Conservation (phyloP, 139 green algal genomes). For the Volvox africanus region DNA sequence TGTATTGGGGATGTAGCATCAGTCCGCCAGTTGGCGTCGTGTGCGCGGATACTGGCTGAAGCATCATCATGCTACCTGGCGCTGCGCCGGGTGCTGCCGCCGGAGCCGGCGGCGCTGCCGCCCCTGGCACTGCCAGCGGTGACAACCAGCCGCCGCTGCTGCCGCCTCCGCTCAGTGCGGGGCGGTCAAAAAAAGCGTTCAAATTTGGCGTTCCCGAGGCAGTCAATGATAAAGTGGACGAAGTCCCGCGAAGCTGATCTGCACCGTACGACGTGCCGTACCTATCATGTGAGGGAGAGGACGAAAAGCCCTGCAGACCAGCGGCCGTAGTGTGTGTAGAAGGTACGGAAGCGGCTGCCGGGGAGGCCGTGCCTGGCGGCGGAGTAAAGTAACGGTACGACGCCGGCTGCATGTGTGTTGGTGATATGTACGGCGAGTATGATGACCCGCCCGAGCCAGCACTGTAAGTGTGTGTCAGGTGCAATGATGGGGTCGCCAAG, state of each 20-base stretch:
- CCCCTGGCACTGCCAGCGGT: neutral
- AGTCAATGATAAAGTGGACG: neutral
- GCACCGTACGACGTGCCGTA: neutral
- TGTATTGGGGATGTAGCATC: constrained; percentile 13
- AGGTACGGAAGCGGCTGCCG: neutral
- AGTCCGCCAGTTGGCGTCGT: neutral
- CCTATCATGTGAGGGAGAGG: neutral
- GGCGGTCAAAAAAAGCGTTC: neutral
- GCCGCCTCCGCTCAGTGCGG: neutral
- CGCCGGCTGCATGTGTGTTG: neutral
- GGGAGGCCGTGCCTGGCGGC: neutral
- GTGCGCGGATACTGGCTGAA: neutral
- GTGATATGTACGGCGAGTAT: constrained; percentile 5
- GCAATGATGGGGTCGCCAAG: neutral
- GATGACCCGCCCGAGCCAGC: neutral
- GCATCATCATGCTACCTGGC: constrained; percentile 9
- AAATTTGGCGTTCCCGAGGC: neutral
- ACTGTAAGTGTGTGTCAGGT: neutral
- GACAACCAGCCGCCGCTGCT: neutral
- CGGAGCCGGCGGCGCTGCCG: neutral
- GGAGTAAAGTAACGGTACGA: constrained; percentile 27
- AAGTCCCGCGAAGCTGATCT: neutral
- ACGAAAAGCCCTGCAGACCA: neutral
- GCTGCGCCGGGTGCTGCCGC: neutral
- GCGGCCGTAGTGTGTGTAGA: neutral